Base-by-base conservation (phyloP, 164 flowering plant genomes). In the Echeveria elegans region DNA sequence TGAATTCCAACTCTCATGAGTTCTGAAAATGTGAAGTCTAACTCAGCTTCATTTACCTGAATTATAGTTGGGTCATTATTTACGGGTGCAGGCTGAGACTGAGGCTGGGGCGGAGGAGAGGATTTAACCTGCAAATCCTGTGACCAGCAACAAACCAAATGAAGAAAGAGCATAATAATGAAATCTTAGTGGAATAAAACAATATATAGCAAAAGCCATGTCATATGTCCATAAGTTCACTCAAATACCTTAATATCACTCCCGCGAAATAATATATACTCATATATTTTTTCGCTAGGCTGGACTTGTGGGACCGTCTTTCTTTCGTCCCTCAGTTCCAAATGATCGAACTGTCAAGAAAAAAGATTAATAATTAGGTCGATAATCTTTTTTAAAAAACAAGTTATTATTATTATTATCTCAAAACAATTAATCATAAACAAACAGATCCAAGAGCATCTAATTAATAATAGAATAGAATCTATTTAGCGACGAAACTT, bases 291-390 rank as follows among this genome's bases (percentile, higher is more conserved):
- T 68, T 91, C 97, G 62, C 82, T 80, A 24, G 92, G 84, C 40
- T 87, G 92, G 62, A 91, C 75, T 79, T 91, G 96, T 43, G 86
- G n/a, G 88, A 26, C 96, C 97, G 75, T 89, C 92, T 66, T 86
- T 88, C 72, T 86, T 91, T 63, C 97, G 76, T 23, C 94, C 97
- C 81, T 91, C 97, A 5, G 94, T 89, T 75, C 96, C 97, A 79
- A 80, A 89, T 53, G 96, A 86, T 67, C 87, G 82, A 37, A 91
- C 97, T 91, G 85, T 75, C 59, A 72, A 48, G 58, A n/a, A 21
- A 37, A 63, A n/a, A n/a, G n/a, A n/a, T n/a, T n/a, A n/a, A n/a
- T n/a, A n/a, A n/a, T n/a, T n/a, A n/a, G n/a, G n/a, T n/a, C n/a
- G n/a, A n/a, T n/a, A n/a, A n/a, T n/a, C n/a, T n/a, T n/a, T n/a